These are phyloP conservation scores for Malania oleifera DNA, from an alignment of 164 flowering plant genomes.

Conservation along the genomic window DNA sequence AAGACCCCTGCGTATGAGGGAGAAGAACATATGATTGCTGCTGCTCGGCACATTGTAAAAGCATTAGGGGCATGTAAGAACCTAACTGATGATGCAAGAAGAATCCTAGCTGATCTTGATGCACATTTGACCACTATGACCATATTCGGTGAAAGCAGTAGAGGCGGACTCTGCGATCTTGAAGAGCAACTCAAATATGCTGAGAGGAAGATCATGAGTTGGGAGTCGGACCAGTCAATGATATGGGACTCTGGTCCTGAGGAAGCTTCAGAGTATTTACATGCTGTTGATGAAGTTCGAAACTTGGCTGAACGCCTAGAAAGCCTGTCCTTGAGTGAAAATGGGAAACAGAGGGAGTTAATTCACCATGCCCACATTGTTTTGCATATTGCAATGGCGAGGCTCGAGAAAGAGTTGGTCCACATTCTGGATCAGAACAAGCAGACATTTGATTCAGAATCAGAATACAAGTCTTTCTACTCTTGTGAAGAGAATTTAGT, in stretches of 20 bases:
- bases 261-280: constrained; percentile 24
- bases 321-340: constrained; percentile 6
- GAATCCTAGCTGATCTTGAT: constrained; percentile 29
- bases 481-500: constrained; percentile 13
- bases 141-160: background rate
- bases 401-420: constrained; percentile 38
- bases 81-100: constrained; percentile 24
- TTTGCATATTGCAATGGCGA: constrained; percentile 41
- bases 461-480: constrained; percentile 18
- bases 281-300: constrained; percentile 30
- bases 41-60: constrained; percentile 35
- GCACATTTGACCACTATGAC: constrained; percentile 27
- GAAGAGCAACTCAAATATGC: constrained; percentile 26
- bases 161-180: constrained; percentile 11
- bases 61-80: constrained; percentile 23
- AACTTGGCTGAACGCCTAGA: constrained; percentile 11
- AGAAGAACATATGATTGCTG: constrained; percentile 27
- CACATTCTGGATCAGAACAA: constrained; percentile 32
- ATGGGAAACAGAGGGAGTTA: constrained; percentile 15
- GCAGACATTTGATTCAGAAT: constrained; percentile 24
- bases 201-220: constrained; percentile 22
- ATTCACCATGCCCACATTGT: constrained; percentile 19
- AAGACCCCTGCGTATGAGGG: constrained; percentile 13
- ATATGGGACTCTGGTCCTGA: constrained; percentile 34
- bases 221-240: constrained; percentile 30